These are phyloP conservation scores for Diplotaxis tenuifolia DNA, from an alignment of 345 rosid species.

Conservation along the genomic window DNA sequence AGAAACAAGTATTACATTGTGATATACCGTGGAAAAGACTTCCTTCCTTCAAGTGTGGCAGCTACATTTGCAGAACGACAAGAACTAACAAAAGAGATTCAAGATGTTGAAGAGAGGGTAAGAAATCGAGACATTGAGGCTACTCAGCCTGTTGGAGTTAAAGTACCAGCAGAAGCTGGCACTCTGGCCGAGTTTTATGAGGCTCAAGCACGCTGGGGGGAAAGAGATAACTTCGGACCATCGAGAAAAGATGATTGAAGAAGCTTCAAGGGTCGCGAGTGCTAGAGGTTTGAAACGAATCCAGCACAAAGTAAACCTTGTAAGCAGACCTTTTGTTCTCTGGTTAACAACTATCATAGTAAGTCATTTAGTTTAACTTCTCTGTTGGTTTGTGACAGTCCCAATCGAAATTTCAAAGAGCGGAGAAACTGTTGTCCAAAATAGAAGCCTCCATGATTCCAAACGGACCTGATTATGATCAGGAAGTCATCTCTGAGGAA, in stretches of 20 bases:
- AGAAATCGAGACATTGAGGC: conserved; percentile 50
- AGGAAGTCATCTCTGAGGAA: conserved; percentile 91
- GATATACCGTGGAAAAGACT: conserved; percentile 97
- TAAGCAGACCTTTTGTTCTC: conserved; percentile 43
- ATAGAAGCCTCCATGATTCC: conserved; percentile 91
- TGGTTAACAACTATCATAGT: background rate
- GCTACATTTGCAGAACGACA: conserved; percentile 83
- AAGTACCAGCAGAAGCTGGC: conserved; percentile 72
- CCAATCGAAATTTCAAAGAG: conserved; percentile 81
- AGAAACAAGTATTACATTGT: conserved; percentile 94
- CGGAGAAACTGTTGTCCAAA: conserved; percentile 77
- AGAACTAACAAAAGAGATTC: conserved; percentile 68
- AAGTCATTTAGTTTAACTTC: background rate
- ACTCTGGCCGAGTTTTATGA: conserved; percentile 95
- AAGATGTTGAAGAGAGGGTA: conserved; percentile 78
- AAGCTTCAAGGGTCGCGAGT: conserved; percentile 67
- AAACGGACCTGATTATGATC: conserved; percentile 92
- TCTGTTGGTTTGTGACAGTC: conserved; percentile 48
- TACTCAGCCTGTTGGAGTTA: conserved; percentile 47
- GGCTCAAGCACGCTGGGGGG: conserved; percentile 65
- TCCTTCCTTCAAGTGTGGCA: conserved; percentile 84
- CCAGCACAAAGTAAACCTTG: conserved; percentile 78
- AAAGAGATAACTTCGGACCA: conserved; percentile 70
- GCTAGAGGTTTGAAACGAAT: conserved; percentile 61
- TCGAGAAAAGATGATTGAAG: conserved; percentile 84